Evolutionary conservation across 2,329 filamentous ascomycete species (phyloP), one percentile per base, ranked within the genome.

Genomic region (Cladosporium sp.): DNA sequence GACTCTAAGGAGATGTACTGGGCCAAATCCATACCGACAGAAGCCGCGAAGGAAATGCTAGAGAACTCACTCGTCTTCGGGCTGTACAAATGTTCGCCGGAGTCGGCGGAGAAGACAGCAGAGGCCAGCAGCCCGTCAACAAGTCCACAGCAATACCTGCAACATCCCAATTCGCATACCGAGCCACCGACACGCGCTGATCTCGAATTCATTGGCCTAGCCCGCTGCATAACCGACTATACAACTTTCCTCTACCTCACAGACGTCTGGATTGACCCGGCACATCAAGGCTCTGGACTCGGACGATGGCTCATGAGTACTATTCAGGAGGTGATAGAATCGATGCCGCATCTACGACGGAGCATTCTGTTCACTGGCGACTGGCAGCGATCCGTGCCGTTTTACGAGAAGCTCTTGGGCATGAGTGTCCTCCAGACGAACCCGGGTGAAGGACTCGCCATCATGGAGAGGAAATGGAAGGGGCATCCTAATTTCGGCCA

Each of bases 211-310:
- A 54, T 60, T 15, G 48, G 60, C 50, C 40, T 60, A 17, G 47
- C 47, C 24, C 53, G 58, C 6, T 60, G 55, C 25, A 35, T 60
- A 20, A 60, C 58, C 10, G 58, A 60, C 35, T 48, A 57, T 36
- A 47, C 55, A 22, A 60, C 52, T 19, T 25, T 54, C 3, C 49
- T 50, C 12, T 60, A 60, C 25, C 36, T 60, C 22, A 60, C 58
- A 5, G 55, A 60, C 13, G 58, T 60, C 3, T 60, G 56, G n/a
- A 20, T 57, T 22, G 39, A 8, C 13, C 55, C 58, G 2, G 39
- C 56, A 3, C 25, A 35, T 15, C 55, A 53, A 24, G 58, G 58
- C 32, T 48, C 35, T 8, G 58, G 58, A 22, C 17, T 60, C 15
- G 58, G 58, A 1, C 57, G 57, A n/a, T 60, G 58, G 58, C 20